These are phyloP conservation scores for Cordyceps javanica DNA, from an alignment of 2,329 filamentous ascomycete species.

Conservation along the genomic window DNA sequence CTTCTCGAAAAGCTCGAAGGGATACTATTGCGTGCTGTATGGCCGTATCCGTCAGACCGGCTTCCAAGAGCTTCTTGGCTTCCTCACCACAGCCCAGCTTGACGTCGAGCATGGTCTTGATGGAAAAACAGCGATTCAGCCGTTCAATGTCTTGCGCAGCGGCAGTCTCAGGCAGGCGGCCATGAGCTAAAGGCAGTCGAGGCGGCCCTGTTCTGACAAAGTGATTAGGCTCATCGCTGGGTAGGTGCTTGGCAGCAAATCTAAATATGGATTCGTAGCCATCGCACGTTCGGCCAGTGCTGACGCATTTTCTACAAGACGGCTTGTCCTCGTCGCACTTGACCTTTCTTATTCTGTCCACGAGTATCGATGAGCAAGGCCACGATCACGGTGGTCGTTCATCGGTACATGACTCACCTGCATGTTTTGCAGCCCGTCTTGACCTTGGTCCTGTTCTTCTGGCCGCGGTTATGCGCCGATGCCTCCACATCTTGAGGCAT, in stretches of 20 bases:
- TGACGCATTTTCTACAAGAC: conserved; percentile 28
- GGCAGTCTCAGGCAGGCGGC: conserved; percentile 15
- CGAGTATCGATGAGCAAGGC: conserved; percentile 16
- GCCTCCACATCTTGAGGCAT: not conserved
- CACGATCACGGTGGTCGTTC: not conserved
- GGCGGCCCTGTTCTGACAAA: conserved; percentile 7
- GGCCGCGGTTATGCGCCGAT: not conserved
- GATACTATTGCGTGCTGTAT: conserved; percentile 35
- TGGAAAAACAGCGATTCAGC: conserved; percentile 35
- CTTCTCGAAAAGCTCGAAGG: conserved; percentile 32
- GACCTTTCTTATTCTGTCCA: conserved; percentile 29
- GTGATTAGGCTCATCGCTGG: conserved; percentile 10
- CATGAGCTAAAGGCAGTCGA: conserved; percentile 17
- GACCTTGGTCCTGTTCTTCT: conserved; percentile 24
- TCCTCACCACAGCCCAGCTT: conserved; percentile 31
- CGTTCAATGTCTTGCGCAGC: conserved; percentile 26
- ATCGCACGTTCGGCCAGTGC: conserved; percentile 35
- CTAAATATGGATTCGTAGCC: conserved; percentile 36
- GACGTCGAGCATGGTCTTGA: conserved; percentile 35
- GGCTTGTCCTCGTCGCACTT: conserved; percentile 34
- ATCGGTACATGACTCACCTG: conserved; percentile 27
- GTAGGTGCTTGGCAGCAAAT: conserved; percentile 19
- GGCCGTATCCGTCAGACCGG: conserved; percentile 28
- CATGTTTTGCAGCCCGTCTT: conserved; percentile 38
- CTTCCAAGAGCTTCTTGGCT: conserved; percentile 33